Evolutionary conservation across 306 rosid species (phyloP), one percentile per base, ranked within the genome.

Genomic region (Ormosia emarginata): DNA sequence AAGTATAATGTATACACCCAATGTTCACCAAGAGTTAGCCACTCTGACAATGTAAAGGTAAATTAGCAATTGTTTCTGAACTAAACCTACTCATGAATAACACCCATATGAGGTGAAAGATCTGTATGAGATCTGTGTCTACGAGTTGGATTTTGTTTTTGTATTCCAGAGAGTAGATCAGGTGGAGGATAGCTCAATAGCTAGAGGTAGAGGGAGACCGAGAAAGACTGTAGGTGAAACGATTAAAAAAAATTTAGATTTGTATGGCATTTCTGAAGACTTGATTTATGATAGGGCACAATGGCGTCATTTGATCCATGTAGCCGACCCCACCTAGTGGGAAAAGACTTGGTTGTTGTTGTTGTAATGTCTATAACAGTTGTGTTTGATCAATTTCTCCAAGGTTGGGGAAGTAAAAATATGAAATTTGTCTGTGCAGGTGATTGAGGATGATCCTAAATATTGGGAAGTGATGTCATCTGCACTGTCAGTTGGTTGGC

Each of bases 401-500:
- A 66, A 65, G 83, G 77, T 53, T 44, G 15, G 40, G 41, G 75
- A 71, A 65, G 52, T 79, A 77, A 55, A 76, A 63, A 73, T 47
- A 79, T 77, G 56, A 83, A 65, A n/a, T 58, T 70, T 66, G 64
- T 74, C 15, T 74, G 62, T 79, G 82, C 88, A 95, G 99, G 90
- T 90, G 75, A 84, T 95, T 74, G 99, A 95, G 83, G 92, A 95
- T 47, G 80, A 90, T 86, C 85, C 95, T 66, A 87, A 80, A 77
- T 95, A 95, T 85, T 95, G 99, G 99, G 97, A 92, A 65, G 88
- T 83, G 65, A 78, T 95, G 44, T 88, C 92, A 67, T 91, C 95
- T 72, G 93, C 97, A 53, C 59, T 95, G 49, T 92, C 99, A 75
- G 88, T 95, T 85, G 99, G 99, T 86, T 93, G 99, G 99, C 90